Percentiles rank a stretch among this genome's conserved stretches.
Conservation (phyloP, 768 basidiomycete genomes). For the Crassisporium funariophilum region DNA sequence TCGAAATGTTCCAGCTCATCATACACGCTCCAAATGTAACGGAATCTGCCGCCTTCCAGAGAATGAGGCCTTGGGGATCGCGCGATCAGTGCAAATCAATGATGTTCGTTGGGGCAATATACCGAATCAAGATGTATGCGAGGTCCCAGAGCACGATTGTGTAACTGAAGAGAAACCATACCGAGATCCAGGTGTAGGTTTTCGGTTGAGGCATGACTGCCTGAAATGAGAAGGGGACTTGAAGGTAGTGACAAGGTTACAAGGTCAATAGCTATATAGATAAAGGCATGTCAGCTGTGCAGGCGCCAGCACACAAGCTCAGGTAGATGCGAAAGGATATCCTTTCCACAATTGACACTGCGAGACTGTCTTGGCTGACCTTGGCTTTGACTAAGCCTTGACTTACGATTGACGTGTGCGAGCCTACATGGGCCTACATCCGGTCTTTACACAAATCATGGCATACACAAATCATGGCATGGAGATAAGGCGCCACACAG, state of each 20-base stretch:
- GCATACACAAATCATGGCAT: too few species aligned
- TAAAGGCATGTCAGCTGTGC: too few species aligned
- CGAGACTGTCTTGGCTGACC: too few species aligned
- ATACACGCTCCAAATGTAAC: neutral
- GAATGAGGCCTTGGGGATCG: neutral
- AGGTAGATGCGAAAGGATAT: too few species aligned
- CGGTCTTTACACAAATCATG: too few species aligned
- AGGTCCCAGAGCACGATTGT: neutral
- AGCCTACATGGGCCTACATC: too few species aligned
- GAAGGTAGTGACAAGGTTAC: neutral
- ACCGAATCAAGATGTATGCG: neutral
- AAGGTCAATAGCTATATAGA: neutral
- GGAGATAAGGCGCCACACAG: too few species aligned
- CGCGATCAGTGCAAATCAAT: neutral
- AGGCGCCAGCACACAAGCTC: too few species aligned
- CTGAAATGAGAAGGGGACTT: neutral
- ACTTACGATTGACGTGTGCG: too few species aligned
- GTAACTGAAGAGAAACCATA: constrained; percentile 2
- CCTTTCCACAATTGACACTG: too few species aligned
- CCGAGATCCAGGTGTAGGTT: constrained; percentile 2
- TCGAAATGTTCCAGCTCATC: constrained; percentile 2
- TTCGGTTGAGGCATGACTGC: constrained; percentile 1
- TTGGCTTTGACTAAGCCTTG: too few species aligned
- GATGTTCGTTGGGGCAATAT: too few species aligned
- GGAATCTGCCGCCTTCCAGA: neutral